Base-by-base conservation (phyloP, 139 green algal genomes). In the Chlorella sorokiniana region DNA sequence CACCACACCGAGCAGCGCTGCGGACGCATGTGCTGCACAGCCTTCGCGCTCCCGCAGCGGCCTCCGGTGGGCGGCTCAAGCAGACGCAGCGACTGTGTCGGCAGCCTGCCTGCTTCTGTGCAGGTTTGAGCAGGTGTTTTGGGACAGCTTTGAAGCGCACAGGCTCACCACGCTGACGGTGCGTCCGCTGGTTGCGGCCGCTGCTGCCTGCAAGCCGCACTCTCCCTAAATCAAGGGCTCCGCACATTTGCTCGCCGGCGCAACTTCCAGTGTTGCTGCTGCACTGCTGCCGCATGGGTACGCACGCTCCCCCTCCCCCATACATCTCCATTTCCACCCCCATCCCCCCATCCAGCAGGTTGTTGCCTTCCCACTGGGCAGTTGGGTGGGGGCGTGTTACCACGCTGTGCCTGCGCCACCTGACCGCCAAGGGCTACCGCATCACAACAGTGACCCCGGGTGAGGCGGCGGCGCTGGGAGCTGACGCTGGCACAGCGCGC, bases 71-170 rank as follows among this genome's bases (percentile, higher is more conserved):
- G n/a, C n/a, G n/a, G n/a, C n/a, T n/a, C n/a, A n/a, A n/a, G n/a
- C n/a, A n/a, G n/a, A n/a, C n/a, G n/a, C n/a, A n/a, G n/a, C n/a
- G 48, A 59, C 48, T 59, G 48, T 59, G 48, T 59, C 48, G 48
- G 48, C 48, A 59, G n/a, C n/a, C n/a, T n/a, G n/a, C n/a, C 48
- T 16, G 48, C 14, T 59, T 11, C 16, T 16, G 16, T 51, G 67
- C 67, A 73, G 67, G 45, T 79, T 79, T 67, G 72, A 79, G 72
- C 72, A 79, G 52, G 48, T 69, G 31, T 56, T 79, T 27, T 62
- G 72, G 72, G 72, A 79, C 51, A 79, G 68, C 35, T 79, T 51
- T 51, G 48, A 41, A 22, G 72, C 72, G 22, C 72, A 79, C 25
- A 9, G 23, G 51, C 33, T 25, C 10, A 10, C 48, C 51, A 79